phyloP scores from a whole-genome alignment of 1,284 basidiomycete genomes.

The Apiotrichum domesticum region DNA sequence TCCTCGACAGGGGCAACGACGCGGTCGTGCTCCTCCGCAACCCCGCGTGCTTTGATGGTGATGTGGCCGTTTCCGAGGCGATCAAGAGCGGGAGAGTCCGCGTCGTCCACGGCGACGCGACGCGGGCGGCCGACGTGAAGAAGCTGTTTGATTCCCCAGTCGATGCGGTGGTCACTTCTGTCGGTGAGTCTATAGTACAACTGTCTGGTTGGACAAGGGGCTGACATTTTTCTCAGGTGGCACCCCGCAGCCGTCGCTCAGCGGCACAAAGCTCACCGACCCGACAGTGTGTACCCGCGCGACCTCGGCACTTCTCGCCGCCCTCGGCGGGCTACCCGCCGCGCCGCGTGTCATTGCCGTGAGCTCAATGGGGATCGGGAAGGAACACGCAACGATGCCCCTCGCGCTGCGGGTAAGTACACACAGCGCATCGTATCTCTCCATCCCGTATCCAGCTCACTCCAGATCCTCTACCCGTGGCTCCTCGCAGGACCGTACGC shows the following conservation, averaged over 20 bases:
- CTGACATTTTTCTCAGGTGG: conserved; percentile 9
- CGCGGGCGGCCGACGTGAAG: conserved; percentile 18
- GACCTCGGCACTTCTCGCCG: conserved; percentile 15
- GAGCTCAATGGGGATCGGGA: conserved; percentile 30
- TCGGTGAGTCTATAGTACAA: conserved; percentile 22
- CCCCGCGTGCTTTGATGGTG: conserved; percentile 15
- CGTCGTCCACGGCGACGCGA: conserved; percentile 28
- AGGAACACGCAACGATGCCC: conserved; percentile 23
- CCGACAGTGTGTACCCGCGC: conserved; percentile 22
- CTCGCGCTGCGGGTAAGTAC: conserved; percentile 19
- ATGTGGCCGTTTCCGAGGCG: conserved; percentile 9
- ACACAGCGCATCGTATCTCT: no score
- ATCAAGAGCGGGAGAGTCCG: conserved; percentile 15
- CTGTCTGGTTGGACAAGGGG: not conserved
- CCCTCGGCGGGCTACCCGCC: conserved; percentile 5
- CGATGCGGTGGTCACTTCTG: conserved; percentile 21
- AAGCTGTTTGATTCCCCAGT: conserved; percentile 17
- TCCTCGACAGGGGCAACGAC: conserved; percentile 1
- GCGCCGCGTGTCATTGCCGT: conserved; percentile 23
- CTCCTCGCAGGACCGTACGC: conserved; percentile 21
- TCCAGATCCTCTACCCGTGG: conserved; percentile 22
- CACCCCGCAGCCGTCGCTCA: conserved; percentile 10
- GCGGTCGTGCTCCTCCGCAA: conserved; percentile 18
- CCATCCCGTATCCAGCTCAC: not conserved
- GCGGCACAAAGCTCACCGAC: conserved; percentile 20